Percentiles rank a stretch among this genome's conserved stretches.
phyloP scores from a whole-genome alignment of 2,329 filamentous ascomycete genomes.

The Claviceps sp. region DNA sequence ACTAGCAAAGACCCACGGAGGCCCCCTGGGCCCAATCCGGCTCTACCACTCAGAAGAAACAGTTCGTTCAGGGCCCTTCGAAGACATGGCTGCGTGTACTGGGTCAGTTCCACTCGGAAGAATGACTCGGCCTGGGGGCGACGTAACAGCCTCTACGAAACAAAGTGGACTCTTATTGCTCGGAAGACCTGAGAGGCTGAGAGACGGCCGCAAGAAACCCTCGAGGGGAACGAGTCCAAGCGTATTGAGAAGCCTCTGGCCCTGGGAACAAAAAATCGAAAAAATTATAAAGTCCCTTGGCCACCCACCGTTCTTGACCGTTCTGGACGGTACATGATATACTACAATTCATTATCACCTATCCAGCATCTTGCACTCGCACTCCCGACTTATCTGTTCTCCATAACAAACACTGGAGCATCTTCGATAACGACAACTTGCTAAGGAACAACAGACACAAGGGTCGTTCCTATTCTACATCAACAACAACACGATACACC shows the following conservation, averaged over 20 bases:
- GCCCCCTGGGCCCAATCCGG: not conserved
- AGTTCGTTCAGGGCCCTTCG: no score
- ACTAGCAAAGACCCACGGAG: constrained; percentile 5
- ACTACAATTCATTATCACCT: constrained; percentile 2
- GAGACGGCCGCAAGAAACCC: not conserved
- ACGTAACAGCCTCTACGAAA: not conserved
- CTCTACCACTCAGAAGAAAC: not conserved
- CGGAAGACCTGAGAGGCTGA: constrained; percentile 1
- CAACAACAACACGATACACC: not conserved
- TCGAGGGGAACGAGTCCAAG: constrained; percentile 2
- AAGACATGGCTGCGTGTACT: not conserved
- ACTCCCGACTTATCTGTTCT: not conserved
- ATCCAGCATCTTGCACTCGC: constrained; percentile 5
- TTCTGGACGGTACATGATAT: constrained; percentile 24
- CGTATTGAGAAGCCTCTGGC: not conserved
- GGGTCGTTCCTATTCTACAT: not conserved
- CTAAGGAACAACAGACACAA: no score
- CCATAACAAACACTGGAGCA: constrained; percentile 1
- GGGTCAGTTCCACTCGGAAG: not conserved
- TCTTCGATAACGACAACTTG: not conserved
- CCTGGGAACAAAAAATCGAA: not conserved
- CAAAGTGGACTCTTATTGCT: constrained; percentile 4
- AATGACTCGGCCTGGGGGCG: constrained; percentile 3
- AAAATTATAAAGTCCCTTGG: constrained; percentile 19
- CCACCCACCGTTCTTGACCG: constrained; percentile 29